Evolutionary conservation across 352 stramenopile species (phyloP).

Genomic region (Phytophthora rubi): DNA sequence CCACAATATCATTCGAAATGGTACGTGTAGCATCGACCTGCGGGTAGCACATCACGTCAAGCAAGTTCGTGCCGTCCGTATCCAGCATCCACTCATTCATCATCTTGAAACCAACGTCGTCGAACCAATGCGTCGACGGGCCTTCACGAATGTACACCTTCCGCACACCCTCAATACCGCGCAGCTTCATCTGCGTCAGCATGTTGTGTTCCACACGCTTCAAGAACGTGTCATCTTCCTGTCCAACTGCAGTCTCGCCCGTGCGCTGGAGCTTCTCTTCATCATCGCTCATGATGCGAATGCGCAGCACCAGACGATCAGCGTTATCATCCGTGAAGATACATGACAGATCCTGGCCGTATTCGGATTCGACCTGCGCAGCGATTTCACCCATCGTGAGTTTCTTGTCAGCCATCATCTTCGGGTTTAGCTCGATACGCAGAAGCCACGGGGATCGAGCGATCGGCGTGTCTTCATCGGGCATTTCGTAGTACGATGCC

Average conservation of each 20-base stretch:
- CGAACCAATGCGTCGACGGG: slow-evolving; percentile 95
- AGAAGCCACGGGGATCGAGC: slow-evolving; percentile 97
- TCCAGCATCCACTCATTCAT: slow-evolving; percentile 98
- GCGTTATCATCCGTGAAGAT: slow-evolving; percentile 99
- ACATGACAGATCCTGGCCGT: slow-evolving; percentile 95
- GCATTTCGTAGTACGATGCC: slow-evolving; percentile 98
- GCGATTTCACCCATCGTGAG: slow-evolving; percentile 98
- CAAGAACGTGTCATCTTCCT: slow-evolving; percentile 96
- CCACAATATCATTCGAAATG: slow-evolving; percentile 99
- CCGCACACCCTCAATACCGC: slow-evolving; percentile 97
- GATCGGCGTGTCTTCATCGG: slow-evolving; percentile 96
- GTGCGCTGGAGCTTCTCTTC: slow-evolving; percentile 86
- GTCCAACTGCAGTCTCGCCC: slow-evolving; percentile 84
- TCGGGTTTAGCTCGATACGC: slow-evolving; percentile 98
- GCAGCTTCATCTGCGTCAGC: slow-evolving; percentile 96
- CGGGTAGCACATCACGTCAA: slow-evolving; percentile 97
- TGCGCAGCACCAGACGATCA: slow-evolving; percentile 96
- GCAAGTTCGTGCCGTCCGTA: slow-evolving; percentile 99
- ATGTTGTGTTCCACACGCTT: slow-evolving; percentile 99
- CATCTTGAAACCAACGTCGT: slow-evolving; percentile 95
- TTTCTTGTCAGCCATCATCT: slow-evolving; percentile 98
- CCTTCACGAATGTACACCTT: slow-evolving; percentile 98
- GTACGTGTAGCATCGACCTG: slow-evolving; percentile 97
- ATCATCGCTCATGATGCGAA: slow-evolving; percentile 97
- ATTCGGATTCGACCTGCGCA: slow-evolving; percentile 95